A percentile compares a stretch with the other conserved stretches of the same genome.
phyloP scores from a whole-genome alignment of 768 basidiomycete genomes.

The Agaricus sinodeliciosus region DNA sequence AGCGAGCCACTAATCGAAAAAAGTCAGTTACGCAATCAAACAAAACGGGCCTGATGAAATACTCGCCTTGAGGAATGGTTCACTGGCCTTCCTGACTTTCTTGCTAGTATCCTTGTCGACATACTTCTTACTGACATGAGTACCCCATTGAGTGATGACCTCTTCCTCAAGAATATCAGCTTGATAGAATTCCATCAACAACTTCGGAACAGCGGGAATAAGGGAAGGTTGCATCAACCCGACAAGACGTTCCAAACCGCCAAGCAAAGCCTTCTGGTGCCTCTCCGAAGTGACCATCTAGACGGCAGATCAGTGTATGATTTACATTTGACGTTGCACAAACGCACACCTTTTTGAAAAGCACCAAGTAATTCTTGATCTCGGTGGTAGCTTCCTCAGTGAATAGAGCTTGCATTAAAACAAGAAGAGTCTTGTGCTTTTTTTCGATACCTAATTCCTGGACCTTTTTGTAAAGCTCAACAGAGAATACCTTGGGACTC shows the following conservation, averaged over 20 bases:
- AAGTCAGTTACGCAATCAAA: not conserved
- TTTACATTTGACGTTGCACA: not conserved
- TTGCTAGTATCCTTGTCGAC: constrained; percentile 93
- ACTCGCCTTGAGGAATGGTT: constrained; percentile 87
- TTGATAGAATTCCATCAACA: constrained; percentile 93
- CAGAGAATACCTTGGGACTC: constrained; percentile 43
- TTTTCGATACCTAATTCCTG: constrained; percentile 89
- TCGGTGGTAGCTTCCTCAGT: constrained; percentile 62
- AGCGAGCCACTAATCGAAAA: constrained; percentile 62
- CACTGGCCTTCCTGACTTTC: constrained; percentile 92
- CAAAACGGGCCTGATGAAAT: not conserved
- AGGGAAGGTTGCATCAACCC: constrained; percentile 72
- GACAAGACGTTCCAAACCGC: constrained; percentile 84
- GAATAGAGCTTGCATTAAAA: constrained; percentile 82
- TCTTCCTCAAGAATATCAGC: constrained; percentile 90
- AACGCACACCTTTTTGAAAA: constrained; percentile 68
- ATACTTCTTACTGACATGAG: constrained; percentile 94
- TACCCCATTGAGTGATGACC: constrained; percentile 86
- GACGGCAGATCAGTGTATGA: constrained; percentile 5
- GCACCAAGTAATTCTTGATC: constrained; percentile 53
- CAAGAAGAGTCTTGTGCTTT: constrained; percentile 86
- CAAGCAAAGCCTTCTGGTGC: constrained; percentile 90
- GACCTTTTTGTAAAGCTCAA: constrained; percentile 81
- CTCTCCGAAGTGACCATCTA: constrained; percentile 91
- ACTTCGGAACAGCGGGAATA: constrained; percentile 71